phyloP scores from a whole-genome alignment of 371 early-diverging fungal genomes.

The Zancudomyces culisetae region DNA sequence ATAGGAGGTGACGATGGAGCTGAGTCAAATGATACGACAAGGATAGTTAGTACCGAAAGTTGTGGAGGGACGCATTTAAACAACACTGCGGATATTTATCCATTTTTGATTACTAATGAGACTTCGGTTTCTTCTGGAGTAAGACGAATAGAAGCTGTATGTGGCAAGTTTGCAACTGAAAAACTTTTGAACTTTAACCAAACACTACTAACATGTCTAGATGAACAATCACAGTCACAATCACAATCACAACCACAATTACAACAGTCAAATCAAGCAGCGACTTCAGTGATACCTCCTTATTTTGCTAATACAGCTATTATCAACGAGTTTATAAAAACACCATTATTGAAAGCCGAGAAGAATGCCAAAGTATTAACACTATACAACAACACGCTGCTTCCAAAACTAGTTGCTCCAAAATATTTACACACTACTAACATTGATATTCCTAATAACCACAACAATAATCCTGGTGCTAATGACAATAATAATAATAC shows the following conservation, averaged over 20 bases:
- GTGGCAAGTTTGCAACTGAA: slow-evolving; percentile 32
- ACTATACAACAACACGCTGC: too few species aligned
- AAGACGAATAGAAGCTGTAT: slow-evolving; percentile 58
- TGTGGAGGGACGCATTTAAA: slow-evolving; percentile 63
- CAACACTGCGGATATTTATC: slow-evolving; percentile 34
- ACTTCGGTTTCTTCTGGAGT: slow-evolving; percentile 56
- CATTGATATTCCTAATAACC: too few species aligned
- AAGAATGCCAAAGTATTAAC: too few species aligned
- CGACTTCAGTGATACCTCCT: too few species aligned
- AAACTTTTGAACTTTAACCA: slow-evolving; percentile 20
- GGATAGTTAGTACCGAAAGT: slow-evolving; percentile 41
- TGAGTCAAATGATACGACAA: slow-evolving; percentile 7
- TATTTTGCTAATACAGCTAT: too few species aligned
- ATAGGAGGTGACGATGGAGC: not conserved
- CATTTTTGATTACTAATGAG: slow-evolving; percentile 47
- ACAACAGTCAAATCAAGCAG: not conserved
- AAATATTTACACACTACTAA: too few species aligned
- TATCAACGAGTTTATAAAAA: too few species aligned
- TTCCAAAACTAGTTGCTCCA: too few species aligned
- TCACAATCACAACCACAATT: not conserved
- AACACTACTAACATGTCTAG: too few species aligned
- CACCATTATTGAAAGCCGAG: too few species aligned
- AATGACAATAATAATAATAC: too few species aligned
- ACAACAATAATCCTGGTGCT: too few species aligned
- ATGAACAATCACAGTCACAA: not conserved